These are phyloP conservation scores for Onygenales sp. DNA, from an alignment of 2,329 filamentous ascomycete genomes.

Conservation along the genomic window DNA sequence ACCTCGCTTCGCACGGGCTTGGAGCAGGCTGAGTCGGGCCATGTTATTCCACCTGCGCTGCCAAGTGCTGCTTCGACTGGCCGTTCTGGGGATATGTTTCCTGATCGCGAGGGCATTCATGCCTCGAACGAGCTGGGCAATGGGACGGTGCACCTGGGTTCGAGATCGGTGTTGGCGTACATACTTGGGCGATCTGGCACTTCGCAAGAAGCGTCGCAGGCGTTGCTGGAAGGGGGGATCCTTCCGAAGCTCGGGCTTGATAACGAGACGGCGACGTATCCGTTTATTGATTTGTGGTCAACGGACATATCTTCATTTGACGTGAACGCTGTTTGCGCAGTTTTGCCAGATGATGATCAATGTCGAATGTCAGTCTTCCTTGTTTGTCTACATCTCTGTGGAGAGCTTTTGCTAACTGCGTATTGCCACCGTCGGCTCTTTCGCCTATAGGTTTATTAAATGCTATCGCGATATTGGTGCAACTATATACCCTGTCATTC, in stretches of 20 bases:
- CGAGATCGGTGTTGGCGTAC: slow-evolving; percentile 52
- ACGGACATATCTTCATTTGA: slow-evolving; percentile 50
- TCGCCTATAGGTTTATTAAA: slow-evolving; percentile 7
- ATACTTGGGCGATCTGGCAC: slow-evolving; percentile 45
- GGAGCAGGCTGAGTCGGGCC: slow-evolving; percentile 26
- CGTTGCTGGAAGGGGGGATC: slow-evolving; percentile 52
- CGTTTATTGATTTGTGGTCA: slow-evolving; percentile 57
- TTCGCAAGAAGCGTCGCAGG: slow-evolving; percentile 36
- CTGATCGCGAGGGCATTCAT: slow-evolving; percentile 46
- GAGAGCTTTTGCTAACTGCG: not conserved
- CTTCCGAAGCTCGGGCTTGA: slow-evolving; percentile 54
- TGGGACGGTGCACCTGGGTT: slow-evolving; percentile 53
- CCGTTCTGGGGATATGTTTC: slow-evolving; percentile 1
- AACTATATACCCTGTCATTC: slow-evolving; percentile 52
- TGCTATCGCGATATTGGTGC: slow-evolving; percentile 18
- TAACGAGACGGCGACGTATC: slow-evolving; percentile 56
- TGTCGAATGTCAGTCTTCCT: slow-evolving; percentile 38
- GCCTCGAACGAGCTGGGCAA: slow-evolving; percentile 51
- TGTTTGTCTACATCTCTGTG: not conserved
- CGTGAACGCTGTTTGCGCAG: slow-evolving; percentile 49
- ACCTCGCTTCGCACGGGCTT: slow-evolving; percentile 29
- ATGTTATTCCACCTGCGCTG: slow-evolving; percentile 4
- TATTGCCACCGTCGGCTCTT: not conserved
- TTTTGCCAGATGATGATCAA: slow-evolving; percentile 49
- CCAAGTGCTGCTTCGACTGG: slow-evolving; percentile 3